Percentiles rank a stretch among this genome's conserved stretches.
These are phyloP conservation scores for Lavandula angustifolia DNA, from an alignment of 257 asterid genomes.

Conservation along the genomic window DNA sequence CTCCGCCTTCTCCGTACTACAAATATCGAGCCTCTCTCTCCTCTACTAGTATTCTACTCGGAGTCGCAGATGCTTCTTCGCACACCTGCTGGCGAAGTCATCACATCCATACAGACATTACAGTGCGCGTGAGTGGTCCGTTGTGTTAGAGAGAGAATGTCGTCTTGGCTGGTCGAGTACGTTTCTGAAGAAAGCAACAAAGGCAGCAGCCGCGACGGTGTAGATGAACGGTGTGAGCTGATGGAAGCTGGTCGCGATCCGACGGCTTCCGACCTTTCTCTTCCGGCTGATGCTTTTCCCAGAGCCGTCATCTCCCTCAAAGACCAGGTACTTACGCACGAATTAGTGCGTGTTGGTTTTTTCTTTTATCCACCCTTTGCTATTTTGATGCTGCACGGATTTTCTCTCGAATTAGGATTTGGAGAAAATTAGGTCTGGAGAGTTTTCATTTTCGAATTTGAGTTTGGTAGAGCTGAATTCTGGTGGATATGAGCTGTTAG, in stretches of 20 bases:
- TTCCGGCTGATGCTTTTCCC: slow-evolving; percentile 19
- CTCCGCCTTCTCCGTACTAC: slow-evolving; percentile 7
- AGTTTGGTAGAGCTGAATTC: background rate
- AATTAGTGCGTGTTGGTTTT: background rate
- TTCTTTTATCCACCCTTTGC: no score
- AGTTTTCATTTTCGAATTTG: background rate
- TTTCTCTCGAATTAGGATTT: background rate
- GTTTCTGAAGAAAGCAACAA: background rate
- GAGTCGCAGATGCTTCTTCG: background rate
- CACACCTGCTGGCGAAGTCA: background rate
- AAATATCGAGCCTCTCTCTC: slow-evolving; percentile 17
- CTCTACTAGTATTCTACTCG: background rate
- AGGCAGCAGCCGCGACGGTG: background rate
- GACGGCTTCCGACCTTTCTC: background rate
- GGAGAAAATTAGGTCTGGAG: background rate
- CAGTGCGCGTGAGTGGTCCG: background rate
- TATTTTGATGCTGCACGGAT: background rate
- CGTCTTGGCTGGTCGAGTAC: slow-evolving; percentile 8
- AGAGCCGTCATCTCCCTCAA: slow-evolving; percentile 3
- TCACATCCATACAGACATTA: background rate
- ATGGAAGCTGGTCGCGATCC: background rate
- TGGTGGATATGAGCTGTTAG: slow-evolving; percentile 24
- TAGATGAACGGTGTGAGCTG: background rate
- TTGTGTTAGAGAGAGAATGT: background rate
- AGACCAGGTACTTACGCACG: background rate